A percentile compares a stretch with the other conserved stretches of the same genome.
Evolutionary conservation across 2,329 filamentous ascomycete genomes (phyloP).

Genomic region (Cryphonectria carpinicola): DNA sequence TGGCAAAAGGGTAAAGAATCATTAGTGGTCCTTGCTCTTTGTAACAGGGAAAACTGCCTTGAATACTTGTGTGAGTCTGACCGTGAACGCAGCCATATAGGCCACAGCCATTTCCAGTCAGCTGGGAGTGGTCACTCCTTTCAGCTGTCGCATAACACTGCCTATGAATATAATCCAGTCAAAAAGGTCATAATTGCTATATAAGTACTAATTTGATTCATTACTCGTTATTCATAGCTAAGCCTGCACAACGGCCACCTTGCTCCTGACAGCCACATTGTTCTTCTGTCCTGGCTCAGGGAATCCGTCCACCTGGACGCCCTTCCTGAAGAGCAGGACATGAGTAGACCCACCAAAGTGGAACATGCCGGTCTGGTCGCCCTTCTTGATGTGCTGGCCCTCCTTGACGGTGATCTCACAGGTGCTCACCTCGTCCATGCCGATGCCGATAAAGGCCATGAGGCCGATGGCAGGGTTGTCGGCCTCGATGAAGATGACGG

Average conservation of each 20-base stretch:
- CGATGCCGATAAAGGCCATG: constrained; percentile 71
- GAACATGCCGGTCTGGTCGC: constrained; percentile 77
- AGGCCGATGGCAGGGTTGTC: constrained; percentile 65
- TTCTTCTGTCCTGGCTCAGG: constrained; percentile 41
- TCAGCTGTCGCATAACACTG: no score
- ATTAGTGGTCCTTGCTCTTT: no score
- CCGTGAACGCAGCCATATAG: no score
- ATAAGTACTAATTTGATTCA: background rate
- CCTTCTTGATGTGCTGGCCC: constrained; percentile 69
- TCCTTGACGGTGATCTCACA: constrained; percentile 72
- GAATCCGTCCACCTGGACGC: constrained; percentile 51
- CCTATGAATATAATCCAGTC: background rate
- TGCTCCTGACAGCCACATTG: constrained; percentile 46
- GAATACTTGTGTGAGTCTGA: no score
- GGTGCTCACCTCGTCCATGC: constrained; percentile 77
- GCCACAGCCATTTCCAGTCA: no score
- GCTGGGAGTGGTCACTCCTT: no score
- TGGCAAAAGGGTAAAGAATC: no score
- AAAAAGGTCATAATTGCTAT: background rate
- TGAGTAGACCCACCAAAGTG: constrained; percentile 77
- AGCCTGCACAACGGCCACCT: constrained; percentile 37
- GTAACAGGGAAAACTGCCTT: no score
- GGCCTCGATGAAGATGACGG: constrained; percentile 54
- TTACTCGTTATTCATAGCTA: background rate
- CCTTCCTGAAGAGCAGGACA: constrained; percentile 67